Evolutionary conservation across 2,329 filamentous ascomycete species (phyloP).

Genomic region (Ophiostoma australiae): DNA sequence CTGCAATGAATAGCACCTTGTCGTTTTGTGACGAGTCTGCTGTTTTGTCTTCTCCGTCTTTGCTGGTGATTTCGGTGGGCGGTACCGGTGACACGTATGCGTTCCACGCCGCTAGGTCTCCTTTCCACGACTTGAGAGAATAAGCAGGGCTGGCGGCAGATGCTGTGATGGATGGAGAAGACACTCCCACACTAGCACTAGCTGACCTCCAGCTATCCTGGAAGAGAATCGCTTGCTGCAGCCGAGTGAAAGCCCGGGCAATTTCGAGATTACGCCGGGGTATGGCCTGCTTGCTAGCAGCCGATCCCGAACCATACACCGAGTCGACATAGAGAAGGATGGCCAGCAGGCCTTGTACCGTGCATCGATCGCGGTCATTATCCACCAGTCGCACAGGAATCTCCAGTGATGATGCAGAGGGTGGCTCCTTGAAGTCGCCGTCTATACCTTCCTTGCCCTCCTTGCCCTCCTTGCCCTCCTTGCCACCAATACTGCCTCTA

Average conservation of each 20-base stretch:
- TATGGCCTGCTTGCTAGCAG: constrained; percentile 23
- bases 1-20: constrained; percentile 41
- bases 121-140: constrained; percentile 30
- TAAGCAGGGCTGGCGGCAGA: background rate
- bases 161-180: background rate
- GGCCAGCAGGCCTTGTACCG: constrained; percentile 46
- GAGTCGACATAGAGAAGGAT: constrained; percentile 60
- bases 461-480: constrained; percentile 17
- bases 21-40: background rate
- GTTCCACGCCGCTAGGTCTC: constrained; percentile 42
- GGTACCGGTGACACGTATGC: constrained; percentile 29
- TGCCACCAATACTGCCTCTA: constrained; percentile 38
- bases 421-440: constrained; percentile 18
- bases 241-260: constrained; percentile 38
- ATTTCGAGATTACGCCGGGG: constrained; percentile 31
- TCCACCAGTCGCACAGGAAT: constrained; percentile 49
- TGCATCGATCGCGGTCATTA: constrained; percentile 46
- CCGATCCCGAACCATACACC: constrained; percentile 36
- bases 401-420: constrained; percentile 18
- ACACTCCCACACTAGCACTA: too few relatives aligned
- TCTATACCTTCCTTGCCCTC: constrained; percentile 24
- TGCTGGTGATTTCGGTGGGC: background rate
- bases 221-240: constrained; percentile 42
- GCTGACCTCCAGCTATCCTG: constrained; percentile 36
- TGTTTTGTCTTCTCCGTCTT: background rate